phyloP scores from a whole-genome alignment of 257 asterid genomes.

The Penstemon davidsonii region DNA sequence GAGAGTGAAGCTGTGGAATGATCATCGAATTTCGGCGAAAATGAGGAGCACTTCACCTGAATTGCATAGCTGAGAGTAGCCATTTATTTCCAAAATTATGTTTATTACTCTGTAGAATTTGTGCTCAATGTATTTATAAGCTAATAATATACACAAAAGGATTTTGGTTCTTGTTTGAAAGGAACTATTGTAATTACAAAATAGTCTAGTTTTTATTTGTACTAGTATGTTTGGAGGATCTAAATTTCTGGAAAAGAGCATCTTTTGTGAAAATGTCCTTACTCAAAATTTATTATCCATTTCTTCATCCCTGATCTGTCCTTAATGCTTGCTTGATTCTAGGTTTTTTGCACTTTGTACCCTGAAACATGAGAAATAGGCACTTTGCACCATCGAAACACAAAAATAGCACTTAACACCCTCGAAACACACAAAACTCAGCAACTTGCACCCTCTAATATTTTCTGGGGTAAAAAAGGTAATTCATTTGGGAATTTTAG shows the following conservation, averaged over 20 bases:
- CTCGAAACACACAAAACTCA: too few relatives aligned
- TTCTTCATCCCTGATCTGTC: too few relatives aligned
- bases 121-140: not conserved
- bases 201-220: not conserved
- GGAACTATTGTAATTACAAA: not conserved
- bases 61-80: constrained; percentile 9
- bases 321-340: too few relatives aligned
- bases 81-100: constrained; percentile 17
- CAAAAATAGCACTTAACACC: too few relatives aligned
- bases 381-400: too few relatives aligned
- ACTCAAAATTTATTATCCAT: not conserved
- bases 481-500: too few relatives aligned
- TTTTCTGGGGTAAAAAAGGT: too few relatives aligned
- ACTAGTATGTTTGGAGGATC: constrained; percentile 17
- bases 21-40: not conserved
- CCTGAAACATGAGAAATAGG: too few relatives aligned
- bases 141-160: not conserved
- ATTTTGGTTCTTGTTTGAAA: not conserved
- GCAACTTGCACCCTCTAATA: too few relatives aligned
- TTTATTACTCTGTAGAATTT: not conserved
- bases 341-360: too few relatives aligned
- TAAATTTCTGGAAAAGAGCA: not conserved
- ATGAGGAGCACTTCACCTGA: constrained; percentile 31
- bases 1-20: constrained; percentile 17
- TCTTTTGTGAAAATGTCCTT: constrained; percentile 2